Percentiles rank a stretch among this genome's conserved stretches.
phyloP scores from a whole-genome alignment of 1,139 yeast genomes.

The Candida glucosophila region DNA sequence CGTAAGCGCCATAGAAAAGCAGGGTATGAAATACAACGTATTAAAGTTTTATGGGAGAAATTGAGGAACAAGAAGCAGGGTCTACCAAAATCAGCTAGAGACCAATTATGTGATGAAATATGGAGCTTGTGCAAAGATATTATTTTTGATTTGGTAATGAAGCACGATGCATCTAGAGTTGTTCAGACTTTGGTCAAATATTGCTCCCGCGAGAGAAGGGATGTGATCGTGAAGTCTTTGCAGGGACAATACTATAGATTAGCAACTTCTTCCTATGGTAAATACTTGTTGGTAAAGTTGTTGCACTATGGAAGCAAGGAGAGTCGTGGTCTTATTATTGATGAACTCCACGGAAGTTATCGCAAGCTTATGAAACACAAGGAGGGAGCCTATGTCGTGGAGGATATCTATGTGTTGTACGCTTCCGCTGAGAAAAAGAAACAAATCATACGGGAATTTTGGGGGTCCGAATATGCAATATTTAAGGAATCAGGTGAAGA shows the following conservation, averaged over 20 bases:
- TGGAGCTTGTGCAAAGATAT: constrained; percentile 78
- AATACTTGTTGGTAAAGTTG: constrained; percentile 79
- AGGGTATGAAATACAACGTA: constrained; percentile 76
- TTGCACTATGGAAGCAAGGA: constrained; percentile 87
- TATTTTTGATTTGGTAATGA: constrained; percentile 76
- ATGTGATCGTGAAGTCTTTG: constrained; percentile 56
- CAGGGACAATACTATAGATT: constrained; percentile 72
- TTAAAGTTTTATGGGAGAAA: constrained; percentile 86
- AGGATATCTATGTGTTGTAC: constrained; percentile 83
- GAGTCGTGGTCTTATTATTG: constrained; percentile 63
- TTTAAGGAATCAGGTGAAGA: constrained; percentile 71
- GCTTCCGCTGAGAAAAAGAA: constrained; percentile 76
- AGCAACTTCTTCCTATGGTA: constrained; percentile 91
- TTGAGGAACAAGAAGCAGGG: constrained; percentile 82
- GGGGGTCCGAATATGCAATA: constrained; percentile 95
- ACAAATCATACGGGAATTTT: constrained; percentile 90
- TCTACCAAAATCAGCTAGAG: constrained; percentile 69
- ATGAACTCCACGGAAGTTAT: constrained; percentile 84
- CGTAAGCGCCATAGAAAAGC: constrained; percentile 82
- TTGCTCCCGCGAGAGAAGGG: constrained; percentile 74
- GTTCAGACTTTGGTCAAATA: constrained; percentile 90
- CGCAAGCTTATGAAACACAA: constrained; percentile 92
- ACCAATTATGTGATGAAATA: constrained; percentile 71
- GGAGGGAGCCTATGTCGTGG: constrained; percentile 98
- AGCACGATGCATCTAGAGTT: constrained; percentile 95